Conservation (phyloP, 768 basidiomycete genomes). For the Lepiota subincarnata region DNA sequence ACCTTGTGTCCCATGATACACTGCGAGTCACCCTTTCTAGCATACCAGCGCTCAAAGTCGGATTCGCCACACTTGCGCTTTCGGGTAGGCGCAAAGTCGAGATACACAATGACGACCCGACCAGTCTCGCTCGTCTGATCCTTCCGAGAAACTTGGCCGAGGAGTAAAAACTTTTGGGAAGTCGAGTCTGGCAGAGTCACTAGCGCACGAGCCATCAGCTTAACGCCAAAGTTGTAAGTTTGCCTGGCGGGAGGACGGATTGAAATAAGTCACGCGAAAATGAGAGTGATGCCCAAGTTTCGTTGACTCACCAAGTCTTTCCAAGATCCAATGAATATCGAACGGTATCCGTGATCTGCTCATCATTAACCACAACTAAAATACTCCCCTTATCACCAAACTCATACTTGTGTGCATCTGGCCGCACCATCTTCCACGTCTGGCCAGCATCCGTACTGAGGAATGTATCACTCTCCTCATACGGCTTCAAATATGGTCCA, state of each 20-base stretch:
- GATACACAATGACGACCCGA: constrained; percentile 65
- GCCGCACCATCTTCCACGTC: constrained; percentile 74
- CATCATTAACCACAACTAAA: constrained; percentile 79
- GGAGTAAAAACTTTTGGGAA: constrained; percentile 90
- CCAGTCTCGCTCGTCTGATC: constrained; percentile 51
- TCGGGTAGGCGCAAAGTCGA: constrained; percentile 77
- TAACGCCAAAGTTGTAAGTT: constrained; percentile 63
- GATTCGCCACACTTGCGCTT: constrained; percentile 59
- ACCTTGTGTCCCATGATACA: constrained; percentile 97
- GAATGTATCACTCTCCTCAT: constrained; percentile 91
- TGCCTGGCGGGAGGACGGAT: constrained; percentile 43
- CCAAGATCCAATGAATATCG: constrained; percentile 84
- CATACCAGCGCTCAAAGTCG: constrained; percentile 91
- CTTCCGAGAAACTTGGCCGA: constrained; percentile 68
- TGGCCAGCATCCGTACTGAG: constrained; percentile 86
- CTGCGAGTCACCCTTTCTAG: constrained; percentile 56
- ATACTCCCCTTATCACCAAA: constrained; percentile 90
- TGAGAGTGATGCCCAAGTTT: neutral
- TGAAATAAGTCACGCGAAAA: no score
- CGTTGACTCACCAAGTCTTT: constrained; percentile 62
- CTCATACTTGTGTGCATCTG: constrained; percentile 88
- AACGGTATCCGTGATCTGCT: constrained; percentile 64
- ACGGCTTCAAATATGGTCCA: constrained; percentile 61
- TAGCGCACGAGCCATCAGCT: constrained; percentile 68
- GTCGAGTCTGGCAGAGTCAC: constrained; percentile 93